Base-by-base conservation (phyloP, 768 basidiomycete species). In the Boletellus sp. region DNA sequence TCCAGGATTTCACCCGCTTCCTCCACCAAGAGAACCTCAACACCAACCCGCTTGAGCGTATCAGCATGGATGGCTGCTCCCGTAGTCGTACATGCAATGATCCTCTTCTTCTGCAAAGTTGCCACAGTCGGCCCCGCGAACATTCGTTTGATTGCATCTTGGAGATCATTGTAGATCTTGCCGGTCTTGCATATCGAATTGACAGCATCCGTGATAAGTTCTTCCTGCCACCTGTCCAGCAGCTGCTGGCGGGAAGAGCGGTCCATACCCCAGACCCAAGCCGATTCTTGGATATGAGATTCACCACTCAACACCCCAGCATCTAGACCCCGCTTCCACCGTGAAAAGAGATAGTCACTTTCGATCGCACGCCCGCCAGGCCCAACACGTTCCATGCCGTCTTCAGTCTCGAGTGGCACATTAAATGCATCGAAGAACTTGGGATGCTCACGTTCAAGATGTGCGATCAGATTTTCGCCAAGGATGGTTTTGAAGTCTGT, bases 1-100 rank as follows among this genome's bases (percentile, higher is more conserved):
- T 86, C 85, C 5, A 87, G 62, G 40, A 86, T 85, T 56, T 87
- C 84, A 3, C 85, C 85, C 0, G 85, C 85, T 60, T 87, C 85
- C 57, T 87, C 85, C 1, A 87, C 84, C 0, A 87, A 65, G 6
- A 87, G 65, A 3, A 85, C 71, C 11, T 72, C 64, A 0, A 83
- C 78, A 4, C 64, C 61, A 2, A 70, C 74, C 0, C 65, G 67
- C 15, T 70, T 72, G 20, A 87, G 74, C 11, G 65, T 68, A 3
- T 71, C 61, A 0, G 68, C 64, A 48, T 81, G 78, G 61, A 79
- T 87, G 0, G 85, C 85, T 0, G 85, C 85, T 1, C 74, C 84
- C 0, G 84, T 85, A 0, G 85, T 87, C 0, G 85, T 87, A 55
- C 84, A 85, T 0, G 76, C 85, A 9, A 87, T 80, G 34, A 86